Evolutionary conservation across 129 eudicot genomes (phyloP).

Genomic region (Kitagawia praeruptora): DNA sequence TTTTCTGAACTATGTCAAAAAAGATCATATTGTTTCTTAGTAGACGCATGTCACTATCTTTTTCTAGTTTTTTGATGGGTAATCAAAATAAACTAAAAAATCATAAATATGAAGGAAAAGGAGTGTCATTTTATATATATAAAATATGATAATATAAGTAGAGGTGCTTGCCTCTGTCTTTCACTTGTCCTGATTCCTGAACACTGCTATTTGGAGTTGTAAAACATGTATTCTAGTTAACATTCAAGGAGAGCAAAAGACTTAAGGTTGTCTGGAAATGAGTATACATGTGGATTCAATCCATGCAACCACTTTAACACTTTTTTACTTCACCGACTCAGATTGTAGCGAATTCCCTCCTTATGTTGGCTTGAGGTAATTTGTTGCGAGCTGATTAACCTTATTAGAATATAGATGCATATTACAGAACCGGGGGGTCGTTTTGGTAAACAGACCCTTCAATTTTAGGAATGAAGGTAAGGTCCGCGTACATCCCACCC

Average conservation of each 20-base stretch:
- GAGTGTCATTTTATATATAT: background rate
- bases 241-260: background rate
- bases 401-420: background rate
- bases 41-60: background rate
- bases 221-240: background rate
- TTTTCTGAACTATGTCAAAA: background rate
- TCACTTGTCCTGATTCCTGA: background rate
- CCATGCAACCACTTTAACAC: background rate
- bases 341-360: background rate
- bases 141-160: no score
- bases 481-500: no score
- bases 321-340: background rate
- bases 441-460: no score
- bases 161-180: background rate
- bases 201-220: background rate
- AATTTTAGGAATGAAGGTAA: no score
- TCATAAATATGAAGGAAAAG: no score
- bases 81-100: no score
- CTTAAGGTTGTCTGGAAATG: background rate
- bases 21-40: background rate
- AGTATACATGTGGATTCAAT: background rate
- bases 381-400: background rate
- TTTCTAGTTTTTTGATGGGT: background rate
- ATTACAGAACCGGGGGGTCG: background rate
- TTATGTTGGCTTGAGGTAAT: background rate